phyloP scores from a whole-genome alignment of 768 basidiomycete genomes.

The Suillus spraguei region DNA sequence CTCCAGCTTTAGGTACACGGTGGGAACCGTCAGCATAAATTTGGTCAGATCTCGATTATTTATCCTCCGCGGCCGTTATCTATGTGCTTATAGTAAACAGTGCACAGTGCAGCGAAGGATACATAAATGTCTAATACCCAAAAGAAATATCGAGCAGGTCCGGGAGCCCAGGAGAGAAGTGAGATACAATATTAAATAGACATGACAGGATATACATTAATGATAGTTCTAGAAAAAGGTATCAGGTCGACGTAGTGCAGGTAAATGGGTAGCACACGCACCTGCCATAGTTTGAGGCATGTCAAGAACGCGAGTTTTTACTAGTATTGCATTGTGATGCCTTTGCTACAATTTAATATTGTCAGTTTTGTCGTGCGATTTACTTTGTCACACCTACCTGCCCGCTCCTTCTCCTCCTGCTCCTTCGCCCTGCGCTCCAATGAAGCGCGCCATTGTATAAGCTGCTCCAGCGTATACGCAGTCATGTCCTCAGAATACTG shows the following conservation, averaged over 20 bases:
- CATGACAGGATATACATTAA: background rate
- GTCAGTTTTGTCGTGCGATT: background rate
- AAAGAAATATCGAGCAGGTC: background rate
- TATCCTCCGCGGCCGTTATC: background rate
- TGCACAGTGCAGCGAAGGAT: background rate
- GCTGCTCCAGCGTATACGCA: constrained; percentile 6
- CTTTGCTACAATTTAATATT: background rate
- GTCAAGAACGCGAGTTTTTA: background rate
- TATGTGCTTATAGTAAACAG: background rate
- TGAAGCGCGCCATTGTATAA: constrained; percentile 3
- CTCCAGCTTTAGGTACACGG: background rate
- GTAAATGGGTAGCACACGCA: background rate
- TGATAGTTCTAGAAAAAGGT: background rate
- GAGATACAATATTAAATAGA: background rate
- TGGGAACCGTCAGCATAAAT: background rate
- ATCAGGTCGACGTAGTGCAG: background rate
- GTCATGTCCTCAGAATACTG: constrained; percentile 9
- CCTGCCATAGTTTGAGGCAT: background rate
- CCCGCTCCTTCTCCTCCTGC: constrained; percentile 7
- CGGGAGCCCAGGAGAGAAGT: too few relatives aligned
- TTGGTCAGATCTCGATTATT: background rate
- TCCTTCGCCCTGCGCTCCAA: constrained; percentile 6
- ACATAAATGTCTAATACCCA: background rate
- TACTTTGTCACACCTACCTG: background rate
- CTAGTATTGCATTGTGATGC: background rate